Conservation (phyloP, 2,329 filamentous ascomycete genomes). For the Hymenoscyphus albidus region DNA sequence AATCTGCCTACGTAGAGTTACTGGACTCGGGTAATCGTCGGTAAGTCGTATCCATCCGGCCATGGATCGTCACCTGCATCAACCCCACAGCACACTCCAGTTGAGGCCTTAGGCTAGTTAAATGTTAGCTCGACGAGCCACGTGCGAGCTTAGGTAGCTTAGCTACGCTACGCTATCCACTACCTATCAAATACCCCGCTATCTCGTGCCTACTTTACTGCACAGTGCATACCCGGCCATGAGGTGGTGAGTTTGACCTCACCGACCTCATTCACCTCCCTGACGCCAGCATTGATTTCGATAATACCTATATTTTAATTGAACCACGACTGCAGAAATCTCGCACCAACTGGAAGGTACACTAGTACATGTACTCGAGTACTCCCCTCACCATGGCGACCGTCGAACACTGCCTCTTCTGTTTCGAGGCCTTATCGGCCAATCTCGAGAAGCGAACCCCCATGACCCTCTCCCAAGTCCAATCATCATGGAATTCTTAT, state of each 20-base stretch:
- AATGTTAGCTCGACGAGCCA: no score
- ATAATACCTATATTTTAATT: not conserved
- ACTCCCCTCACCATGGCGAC: conserved; percentile 64
- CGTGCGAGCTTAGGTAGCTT: not conserved
- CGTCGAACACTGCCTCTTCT: conserved; percentile 81
- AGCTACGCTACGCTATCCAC: not conserved
- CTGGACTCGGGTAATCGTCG: no score
- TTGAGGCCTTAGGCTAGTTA: no score
- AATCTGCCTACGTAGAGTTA: no score
- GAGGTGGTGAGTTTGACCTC: not conserved
- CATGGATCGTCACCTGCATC: no score
- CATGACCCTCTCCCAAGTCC: conserved; percentile 63
- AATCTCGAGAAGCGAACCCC: conserved; percentile 67
- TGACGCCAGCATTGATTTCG: not conserved
- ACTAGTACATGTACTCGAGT: no score
- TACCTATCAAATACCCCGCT: not conserved
- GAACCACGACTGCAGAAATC: not conserved
- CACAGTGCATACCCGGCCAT: not conserved
- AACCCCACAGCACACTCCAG: no score
- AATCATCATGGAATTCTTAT: conserved; percentile 54
- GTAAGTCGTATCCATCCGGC: no score
- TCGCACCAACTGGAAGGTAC: not conserved
- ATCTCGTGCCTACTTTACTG: not conserved
- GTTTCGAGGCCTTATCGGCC: conserved; percentile 82
- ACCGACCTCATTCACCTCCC: conserved; percentile 1